These are phyloP conservation scores for Fraxinus latifolia DNA, from an alignment of 305 asterid genomes.

Conservation along the genomic window DNA sequence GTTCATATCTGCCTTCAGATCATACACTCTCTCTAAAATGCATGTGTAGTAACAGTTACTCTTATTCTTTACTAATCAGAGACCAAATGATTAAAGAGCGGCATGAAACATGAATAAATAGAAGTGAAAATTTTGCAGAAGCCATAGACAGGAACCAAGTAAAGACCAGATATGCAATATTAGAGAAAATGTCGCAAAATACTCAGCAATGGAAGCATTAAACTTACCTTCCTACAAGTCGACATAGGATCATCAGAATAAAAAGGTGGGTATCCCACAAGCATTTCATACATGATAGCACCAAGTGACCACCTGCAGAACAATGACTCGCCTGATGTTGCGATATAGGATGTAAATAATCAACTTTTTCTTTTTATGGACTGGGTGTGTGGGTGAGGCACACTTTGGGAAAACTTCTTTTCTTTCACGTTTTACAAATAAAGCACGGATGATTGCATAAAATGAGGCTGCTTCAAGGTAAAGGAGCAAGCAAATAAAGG, in stretches of 20 bases:
- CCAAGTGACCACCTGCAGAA: conserved; percentile 95
- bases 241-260: conserved; percentile 96
- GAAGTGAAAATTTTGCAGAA: background rate
- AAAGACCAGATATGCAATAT: background rate
- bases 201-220: background rate
- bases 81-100: background rate
- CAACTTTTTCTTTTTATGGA: background rate
- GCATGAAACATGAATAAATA: background rate
- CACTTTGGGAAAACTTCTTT: background rate
- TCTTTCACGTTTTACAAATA: background rate
- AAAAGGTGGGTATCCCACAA: conserved; percentile 92
- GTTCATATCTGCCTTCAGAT: background rate
- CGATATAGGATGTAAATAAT: conserved; percentile 14
- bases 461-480: background rate
- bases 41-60: background rate
- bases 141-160: background rate
- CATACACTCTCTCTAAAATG: background rate
- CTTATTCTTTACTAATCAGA: background rate
- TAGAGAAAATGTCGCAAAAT: background rate
- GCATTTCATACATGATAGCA: conserved; percentile 95
- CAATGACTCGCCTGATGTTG: conserved; percentile 20
- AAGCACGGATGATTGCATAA: background rate
- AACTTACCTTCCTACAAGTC: conserved; percentile 84
- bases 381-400: background rate
- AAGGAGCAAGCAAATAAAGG: conserved; percentile 4